Conservation (phyloP, 2,329 filamentous ascomycete species). For the Huntiella bhutanensis region DNA sequence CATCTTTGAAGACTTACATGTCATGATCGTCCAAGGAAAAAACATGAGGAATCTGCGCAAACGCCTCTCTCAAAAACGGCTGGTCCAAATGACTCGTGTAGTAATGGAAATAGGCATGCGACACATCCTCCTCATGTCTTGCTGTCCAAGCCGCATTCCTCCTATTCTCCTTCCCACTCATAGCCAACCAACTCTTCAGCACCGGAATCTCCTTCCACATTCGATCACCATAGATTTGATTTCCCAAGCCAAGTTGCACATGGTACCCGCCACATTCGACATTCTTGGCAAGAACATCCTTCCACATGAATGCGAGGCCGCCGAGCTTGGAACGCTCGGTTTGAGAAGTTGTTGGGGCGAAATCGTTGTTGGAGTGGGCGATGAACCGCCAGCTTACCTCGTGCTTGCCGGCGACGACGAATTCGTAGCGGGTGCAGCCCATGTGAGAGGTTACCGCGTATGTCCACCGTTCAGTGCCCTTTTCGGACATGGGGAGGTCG, state of each 20-base stretch:
- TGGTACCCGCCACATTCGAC: slow-evolving; percentile 93
- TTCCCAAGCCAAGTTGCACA: slow-evolving; percentile 74
- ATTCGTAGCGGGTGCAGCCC: slow-evolving; percentile 95
- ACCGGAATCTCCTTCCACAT: slow-evolving; percentile 92
- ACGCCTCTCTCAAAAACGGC: slow-evolving; percentile 81
- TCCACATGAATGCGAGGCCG: slow-evolving; percentile 94
- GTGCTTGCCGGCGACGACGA: slow-evolving; percentile 74
- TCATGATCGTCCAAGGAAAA: slow-evolving; percentile 92
- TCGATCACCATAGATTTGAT: slow-evolving; percentile 88
- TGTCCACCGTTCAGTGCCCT: slow-evolving; percentile 70
- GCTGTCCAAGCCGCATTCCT: slow-evolving; percentile 86
- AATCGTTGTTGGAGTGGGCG: slow-evolving; percentile 91
- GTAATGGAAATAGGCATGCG: slow-evolving; percentile 95
- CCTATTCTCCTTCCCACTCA: slow-evolving; percentile 80
- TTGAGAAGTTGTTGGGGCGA: slow-evolving; percentile 68
- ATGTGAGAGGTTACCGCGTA: slow-evolving; percentile 95
- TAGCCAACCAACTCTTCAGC: slow-evolving; percentile 85
- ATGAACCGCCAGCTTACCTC: slow-evolving; percentile 94
- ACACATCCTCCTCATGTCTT: slow-evolving; percentile 84
- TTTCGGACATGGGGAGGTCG: slow-evolving; percentile 75
- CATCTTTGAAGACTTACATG: slow-evolving; percentile 50
- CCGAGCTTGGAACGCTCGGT: slow-evolving; percentile 73
- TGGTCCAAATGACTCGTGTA: slow-evolving; percentile 98
- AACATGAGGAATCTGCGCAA: slow-evolving; percentile 90
- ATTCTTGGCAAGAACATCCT: slow-evolving; percentile 94